phyloP scores from a whole-genome alignment of 1,284 basidiomycete species.

The Chalciporus sp. region DNA sequence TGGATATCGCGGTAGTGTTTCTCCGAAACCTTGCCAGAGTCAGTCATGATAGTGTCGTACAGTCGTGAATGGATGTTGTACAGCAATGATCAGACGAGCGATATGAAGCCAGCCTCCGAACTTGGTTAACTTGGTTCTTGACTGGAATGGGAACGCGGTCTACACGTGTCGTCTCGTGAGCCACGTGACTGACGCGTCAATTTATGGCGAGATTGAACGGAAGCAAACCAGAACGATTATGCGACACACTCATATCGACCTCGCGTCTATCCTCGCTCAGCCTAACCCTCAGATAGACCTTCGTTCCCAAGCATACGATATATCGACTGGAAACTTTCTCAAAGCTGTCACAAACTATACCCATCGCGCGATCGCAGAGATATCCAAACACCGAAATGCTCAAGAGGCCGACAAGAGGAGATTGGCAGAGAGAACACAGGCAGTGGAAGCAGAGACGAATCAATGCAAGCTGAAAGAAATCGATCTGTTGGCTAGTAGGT shows the following conservation, averaged over 20 bases:
- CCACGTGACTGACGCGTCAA: constrained; percentile 27
- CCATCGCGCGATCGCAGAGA: constrained; percentile 60
- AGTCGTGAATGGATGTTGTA: background rate
- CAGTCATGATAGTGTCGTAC: constrained; percentile 13
- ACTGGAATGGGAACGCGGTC: background rate
- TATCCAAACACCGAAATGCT: constrained; percentile 59
- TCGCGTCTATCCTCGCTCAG: constrained; percentile 55
- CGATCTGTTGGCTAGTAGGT: constrained; percentile 66
- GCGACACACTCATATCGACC: constrained; percentile 63
- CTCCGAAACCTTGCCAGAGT: constrained; percentile 7
- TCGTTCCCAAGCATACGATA: constrained; percentile 59
- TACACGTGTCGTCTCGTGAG: constrained; percentile 6
- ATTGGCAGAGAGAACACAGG: constrained; percentile 54
- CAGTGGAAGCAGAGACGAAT: constrained; percentile 65
- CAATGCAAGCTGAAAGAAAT: constrained; percentile 74
- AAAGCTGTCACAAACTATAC: constrained; percentile 70
- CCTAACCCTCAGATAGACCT: constrained; percentile 68
- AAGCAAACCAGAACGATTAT: constrained; percentile 28
- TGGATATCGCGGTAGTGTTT: constrained; percentile 51
- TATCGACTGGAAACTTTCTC: constrained; percentile 67
- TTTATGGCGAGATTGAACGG: too few relatives aligned
- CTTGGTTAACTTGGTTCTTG: background rate
- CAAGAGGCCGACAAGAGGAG: constrained; percentile 63
- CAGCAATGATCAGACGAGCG: background rate
- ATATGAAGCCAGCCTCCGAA: background rate